These are phyloP conservation scores for Erysimum pusillum DNA, from an alignment of 441 rosid species.

Conservation along the genomic window DNA sequence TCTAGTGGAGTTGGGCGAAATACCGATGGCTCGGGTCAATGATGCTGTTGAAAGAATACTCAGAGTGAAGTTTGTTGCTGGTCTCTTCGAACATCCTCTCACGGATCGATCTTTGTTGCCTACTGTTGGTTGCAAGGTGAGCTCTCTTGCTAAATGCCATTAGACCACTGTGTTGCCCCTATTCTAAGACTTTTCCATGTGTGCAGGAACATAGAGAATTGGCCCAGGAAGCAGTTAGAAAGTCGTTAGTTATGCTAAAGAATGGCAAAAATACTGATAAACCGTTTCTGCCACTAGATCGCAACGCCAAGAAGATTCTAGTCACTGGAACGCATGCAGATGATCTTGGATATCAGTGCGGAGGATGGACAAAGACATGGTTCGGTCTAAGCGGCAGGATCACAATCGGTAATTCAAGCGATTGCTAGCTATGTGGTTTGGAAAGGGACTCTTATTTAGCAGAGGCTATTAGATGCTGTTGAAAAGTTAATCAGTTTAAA, in stretches of 20 bases:
- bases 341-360: slow-evolving; percentile 92
- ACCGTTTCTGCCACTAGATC: slow-evolving; percentile 76
- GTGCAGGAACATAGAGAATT: slow-evolving; percentile 81
- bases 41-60: slow-evolving; percentile 91
- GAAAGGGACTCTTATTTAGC: background rate
- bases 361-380: slow-evolving; percentile 91
- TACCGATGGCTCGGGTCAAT: slow-evolving; percentile 71
- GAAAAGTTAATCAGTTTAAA: background rate
- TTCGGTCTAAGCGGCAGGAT: slow-evolving; percentile 75
- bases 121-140: slow-evolving; percentile 85
- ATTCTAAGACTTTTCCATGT: background rate
- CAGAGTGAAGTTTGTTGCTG: slow-evolving; percentile 84
- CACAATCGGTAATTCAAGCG: slow-evolving; percentile 66
- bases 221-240: slow-evolving; percentile 87
- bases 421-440: slow-evolving; percentile 16
- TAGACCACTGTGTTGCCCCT: background rate
- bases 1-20: slow-evolving; percentile 76
- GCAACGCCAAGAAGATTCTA: slow-evolving; percentile 71
- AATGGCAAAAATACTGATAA: slow-evolving; percentile 70
- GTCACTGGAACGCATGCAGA: slow-evolving; percentile 86
- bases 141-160: slow-evolving; percentile 4
- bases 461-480: slow-evolving; percentile 1
- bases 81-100: slow-evolving; percentile 84
- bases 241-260: slow-evolving; percentile 87
- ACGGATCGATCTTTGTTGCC: slow-evolving; percentile 73